Evolutionary conservation across 2,329 filamentous ascomycete species (phyloP).

Genomic region (Thelonectria rubi): DNA sequence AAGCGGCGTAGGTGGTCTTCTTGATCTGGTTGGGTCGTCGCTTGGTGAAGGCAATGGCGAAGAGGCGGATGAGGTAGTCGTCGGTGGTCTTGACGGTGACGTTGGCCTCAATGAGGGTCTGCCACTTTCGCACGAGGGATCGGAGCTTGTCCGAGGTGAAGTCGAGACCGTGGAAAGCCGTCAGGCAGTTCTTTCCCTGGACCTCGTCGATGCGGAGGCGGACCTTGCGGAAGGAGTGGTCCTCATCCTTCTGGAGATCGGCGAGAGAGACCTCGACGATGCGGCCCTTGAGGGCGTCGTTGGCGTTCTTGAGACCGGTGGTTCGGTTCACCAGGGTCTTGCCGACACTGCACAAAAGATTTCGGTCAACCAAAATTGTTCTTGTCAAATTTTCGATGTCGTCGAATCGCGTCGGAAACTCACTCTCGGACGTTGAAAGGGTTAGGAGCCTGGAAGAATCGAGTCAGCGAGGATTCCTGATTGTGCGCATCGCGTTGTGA

Average conservation of each 20-base stretch:
- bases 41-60: slow-evolving; percentile 99
- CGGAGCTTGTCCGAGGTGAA: slow-evolving; percentile 99
- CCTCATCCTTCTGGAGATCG: slow-evolving; percentile 99
- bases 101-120: slow-evolving; percentile 99
- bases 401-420: slow-evolving; percentile 53
- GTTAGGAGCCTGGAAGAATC: slow-evolving; percentile 76
- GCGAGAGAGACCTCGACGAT: slow-evolving; percentile 99
- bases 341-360: slow-evolving; percentile 77
- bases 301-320: slow-evolving; percentile 99
- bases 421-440: slow-evolving; percentile 98
- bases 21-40: slow-evolving; percentile 99
- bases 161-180: slow-evolving; percentile 99
- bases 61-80: slow-evolving; percentile 98
- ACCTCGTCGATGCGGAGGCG: slow-evolving; percentile 99
- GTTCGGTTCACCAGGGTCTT: slow-evolving; percentile 99
- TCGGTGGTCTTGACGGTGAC: slow-evolving; percentile 99
- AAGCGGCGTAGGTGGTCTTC: slow-evolving; percentile 99
- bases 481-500: slow-evolving; percentile 2
- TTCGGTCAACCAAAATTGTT: slow-evolving; percentile 31
- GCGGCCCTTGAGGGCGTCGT: slow-evolving; percentile 97
- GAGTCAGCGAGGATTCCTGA: slow-evolving; percentile 29
- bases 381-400: slow-evolving; percentile 25
- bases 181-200: slow-evolving; percentile 99
- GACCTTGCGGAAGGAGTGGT: slow-evolving; percentile 99
- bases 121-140: slow-evolving; percentile 99